These are phyloP conservation scores for Chlorella sp. DNA, from an alignment of 139 green algal species.

Conservation along the genomic window DNA sequence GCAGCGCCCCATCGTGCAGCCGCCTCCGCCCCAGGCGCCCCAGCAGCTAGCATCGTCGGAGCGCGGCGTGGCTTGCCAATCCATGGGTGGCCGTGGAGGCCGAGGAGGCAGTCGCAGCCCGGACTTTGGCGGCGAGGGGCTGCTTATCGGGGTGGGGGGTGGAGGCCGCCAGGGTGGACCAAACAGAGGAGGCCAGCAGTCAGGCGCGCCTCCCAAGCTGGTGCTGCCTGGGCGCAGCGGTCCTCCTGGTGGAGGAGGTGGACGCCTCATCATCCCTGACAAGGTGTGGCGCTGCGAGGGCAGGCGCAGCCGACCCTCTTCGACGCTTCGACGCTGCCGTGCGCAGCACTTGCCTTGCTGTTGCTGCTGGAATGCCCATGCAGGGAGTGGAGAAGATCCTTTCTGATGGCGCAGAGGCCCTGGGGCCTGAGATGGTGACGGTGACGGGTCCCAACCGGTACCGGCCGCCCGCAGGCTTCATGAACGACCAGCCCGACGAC, in stretches of 20 bases:
- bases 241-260: neutral
- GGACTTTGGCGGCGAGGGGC: too few species aligned
- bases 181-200: too few species aligned
- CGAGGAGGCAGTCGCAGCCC: too few species aligned
- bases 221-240: neutral
- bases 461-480: constrained; percentile 70
- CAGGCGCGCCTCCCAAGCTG: constrained; percentile 7
- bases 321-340: neutral
- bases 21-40: too few species aligned
- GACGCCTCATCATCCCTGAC: constrained; percentile 7
- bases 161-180: too few species aligned
- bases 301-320: too few species aligned
- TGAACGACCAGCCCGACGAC: constrained; percentile 42
- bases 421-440: constrained; percentile 10
- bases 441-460: constrained; percentile 33
- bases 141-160: too few species aligned
- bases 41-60: too few species aligned
- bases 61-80: too few species aligned
- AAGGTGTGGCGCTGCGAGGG: neutral
- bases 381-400: constrained; percentile 11
- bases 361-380: neutral
- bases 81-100: too few species aligned
- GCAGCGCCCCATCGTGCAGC: too few species aligned
- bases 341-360: neutral
- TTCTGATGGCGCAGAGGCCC: neutral